These are phyloP conservation scores for Nakazawaea wickerhamii DNA, from an alignment of 805 yeast species.

Conservation along the genomic window DNA sequence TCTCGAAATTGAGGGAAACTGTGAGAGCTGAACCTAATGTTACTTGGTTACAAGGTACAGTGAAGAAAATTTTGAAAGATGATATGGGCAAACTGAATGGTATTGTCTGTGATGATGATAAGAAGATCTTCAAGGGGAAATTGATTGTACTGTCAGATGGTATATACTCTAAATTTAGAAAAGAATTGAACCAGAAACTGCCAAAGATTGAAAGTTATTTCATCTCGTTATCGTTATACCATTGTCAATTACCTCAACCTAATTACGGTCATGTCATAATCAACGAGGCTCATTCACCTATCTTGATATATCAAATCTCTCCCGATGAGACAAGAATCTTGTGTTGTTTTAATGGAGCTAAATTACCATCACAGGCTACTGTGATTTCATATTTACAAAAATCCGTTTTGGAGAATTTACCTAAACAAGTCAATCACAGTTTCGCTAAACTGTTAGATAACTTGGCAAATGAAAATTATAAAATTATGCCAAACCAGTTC, in stretches of 20 bases:
- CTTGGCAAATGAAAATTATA: conserved; percentile 41
- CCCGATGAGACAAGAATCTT: conserved; percentile 79
- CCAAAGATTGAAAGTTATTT: conserved; percentile 80
- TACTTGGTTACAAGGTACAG: conserved; percentile 78
- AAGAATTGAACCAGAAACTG: conserved; percentile 48
- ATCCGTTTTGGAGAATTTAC: conserved; percentile 64
- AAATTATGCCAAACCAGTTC: conserved; percentile 92
- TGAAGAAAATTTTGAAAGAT: conserved; percentile 57
- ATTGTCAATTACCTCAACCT: conserved; percentile 72
- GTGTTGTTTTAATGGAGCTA: conserved; percentile 75
- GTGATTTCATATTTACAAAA: conserved; percentile 54
- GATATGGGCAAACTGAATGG: conserved; percentile 58
- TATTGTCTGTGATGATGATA: conserved; percentile 44
- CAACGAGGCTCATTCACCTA: conserved; percentile 76
- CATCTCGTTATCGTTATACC: conserved; percentile 70
- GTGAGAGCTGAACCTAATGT: conserved; percentile 69
- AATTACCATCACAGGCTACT: conserved; percentile 59
- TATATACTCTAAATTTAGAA: conserved; percentile 87
- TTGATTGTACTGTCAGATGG: conserved; percentile 87
- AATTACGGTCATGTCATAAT: conserved; percentile 86
- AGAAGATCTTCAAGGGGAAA: conserved; percentile 48
- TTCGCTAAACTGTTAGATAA: conserved; percentile 55
- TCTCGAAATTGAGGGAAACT: conserved; percentile 68
- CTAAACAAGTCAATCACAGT: conserved; percentile 58
- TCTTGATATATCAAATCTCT: conserved; percentile 82